Base-by-base conservation (phyloP, 441 rosid genomes). In the Rhodomyrtus psidioides region DNA sequence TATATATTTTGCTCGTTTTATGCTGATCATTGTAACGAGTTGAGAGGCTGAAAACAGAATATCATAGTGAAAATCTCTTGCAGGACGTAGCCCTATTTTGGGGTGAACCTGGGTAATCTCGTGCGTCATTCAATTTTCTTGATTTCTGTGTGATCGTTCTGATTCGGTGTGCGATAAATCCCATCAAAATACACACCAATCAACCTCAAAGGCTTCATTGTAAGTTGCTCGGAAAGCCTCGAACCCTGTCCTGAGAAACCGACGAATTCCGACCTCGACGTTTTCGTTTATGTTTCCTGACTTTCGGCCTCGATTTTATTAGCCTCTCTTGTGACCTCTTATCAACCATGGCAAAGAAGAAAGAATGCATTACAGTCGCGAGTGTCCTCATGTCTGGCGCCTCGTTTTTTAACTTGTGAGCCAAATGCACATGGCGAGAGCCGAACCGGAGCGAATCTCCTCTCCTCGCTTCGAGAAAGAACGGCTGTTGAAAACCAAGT, bases 121-220 rank as follows among this genome's bases (percentile, higher is more conserved):
- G n/a, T n/a, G n/a, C n/a, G n/a, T n/a, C n/a, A n/a, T n/a, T n/a
- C n/a, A n/a, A n/a, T n/a, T n/a, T n/a, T n/a, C n/a, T n/a, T n/a
- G n/a, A n/a, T n/a, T n/a, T n/a, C n/a, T n/a, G n/a, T n/a, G n/a
- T n/a, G n/a, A n/a, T n/a, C n/a, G n/a, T n/a, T n/a, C n/a, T n/a
- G n/a, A n/a, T n/a, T n/a, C n/a, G n/a, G n/a, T n/a, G n/a, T n/a
- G n/a, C n/a, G n/a, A n/a, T n/a, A n/a, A n/a, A n/a, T n/a, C n/a
- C n/a, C n/a, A n/a, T n/a, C n/a, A n/a, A n/a, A n/a, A n/a, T 91
- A 87, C 74, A 90, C 91, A 30, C 81, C 88, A 30, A 92, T 93
- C 90, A 89, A 94, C 82, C 94, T 94, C 89, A 93, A 90, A 90
- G 94, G 96, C 88, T 93, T 92, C 82, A 92, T 94, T 2, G 95